Evolutionary conservation across 2,329 filamentous ascomycete genomes (phyloP).

Genomic region (Penicillium sclerotigenum): DNA sequence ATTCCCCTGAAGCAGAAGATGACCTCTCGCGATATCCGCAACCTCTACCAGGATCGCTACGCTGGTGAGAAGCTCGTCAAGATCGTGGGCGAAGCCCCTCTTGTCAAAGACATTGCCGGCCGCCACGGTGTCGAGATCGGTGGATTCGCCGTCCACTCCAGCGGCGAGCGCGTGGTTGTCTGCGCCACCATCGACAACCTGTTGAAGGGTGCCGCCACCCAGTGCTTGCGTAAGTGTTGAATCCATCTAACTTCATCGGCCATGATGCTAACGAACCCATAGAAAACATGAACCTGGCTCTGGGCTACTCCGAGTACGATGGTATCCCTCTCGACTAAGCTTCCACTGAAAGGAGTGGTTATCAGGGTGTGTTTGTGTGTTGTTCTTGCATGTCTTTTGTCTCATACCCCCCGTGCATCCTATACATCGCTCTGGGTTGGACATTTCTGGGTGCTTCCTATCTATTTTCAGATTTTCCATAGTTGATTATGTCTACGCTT

Average conservation of each 20-base stretch:
- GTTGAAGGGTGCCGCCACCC: constrained; percentile 87
- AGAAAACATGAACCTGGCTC: constrained; percentile 93
- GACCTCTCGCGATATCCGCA: constrained; percentile 86
- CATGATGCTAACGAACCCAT: constrained; percentile 14
- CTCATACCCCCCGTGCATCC: constrained; percentile 32
- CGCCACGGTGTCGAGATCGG: constrained; percentile 92
- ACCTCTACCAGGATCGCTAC: constrained; percentile 93
- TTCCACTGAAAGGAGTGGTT: constrained; percentile 8
- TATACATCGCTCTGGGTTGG: constrained; percentile 28
- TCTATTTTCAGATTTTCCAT: constrained; percentile 21
- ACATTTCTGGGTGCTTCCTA: constrained; percentile 16
- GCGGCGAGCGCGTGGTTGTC: constrained; percentile 87
- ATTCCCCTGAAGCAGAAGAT: constrained; percentile 83
- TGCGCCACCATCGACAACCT: constrained; percentile 93
- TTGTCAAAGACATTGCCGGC: constrained; percentile 78
- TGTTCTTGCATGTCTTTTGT: constrained; percentile 17
- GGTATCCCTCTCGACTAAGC: constrained; percentile 66
- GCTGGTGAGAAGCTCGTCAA: constrained; percentile 94
- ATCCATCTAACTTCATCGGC: neutral
- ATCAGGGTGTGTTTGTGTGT: constrained; percentile 4
- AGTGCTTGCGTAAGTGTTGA: constrained; percentile 74
- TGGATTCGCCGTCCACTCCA: constrained; percentile 87
- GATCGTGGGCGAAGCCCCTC: constrained; percentile 80
- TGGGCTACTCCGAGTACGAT: constrained; percentile 84
- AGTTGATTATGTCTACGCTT: constrained; percentile 17